Base-by-base conservation (phyloP, 805 yeast genomes). In the Maudiozyma barnettii region DNA sequence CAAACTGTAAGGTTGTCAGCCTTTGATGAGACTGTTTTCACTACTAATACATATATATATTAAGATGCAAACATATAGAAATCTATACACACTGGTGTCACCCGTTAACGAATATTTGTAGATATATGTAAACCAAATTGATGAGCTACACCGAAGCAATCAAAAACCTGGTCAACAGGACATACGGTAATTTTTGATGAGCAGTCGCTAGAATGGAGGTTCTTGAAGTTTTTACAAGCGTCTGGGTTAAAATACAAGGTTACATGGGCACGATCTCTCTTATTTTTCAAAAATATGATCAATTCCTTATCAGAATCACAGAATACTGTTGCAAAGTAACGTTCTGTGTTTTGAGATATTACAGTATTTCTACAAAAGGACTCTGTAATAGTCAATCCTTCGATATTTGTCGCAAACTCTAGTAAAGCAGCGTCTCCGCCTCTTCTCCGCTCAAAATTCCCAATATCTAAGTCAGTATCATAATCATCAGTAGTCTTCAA, bases 401-500 rank as follows among this genome's bases (percentile, higher is more conserved):
- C 41, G n/a, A 23, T 13, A n/a, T 39, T 23, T 18, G 41, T 21
- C 3, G 31, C 29, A n/a, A 39, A 9, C 5, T 39, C 14, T 26
- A 21, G 8, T 39, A 22, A 16, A 36, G 6, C 20, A 6, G 16
- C 39, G 8, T 36, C 39, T 13, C 7, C 19, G 20, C 19, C 13
- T 18, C 10, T 26, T 6, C 13, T 35, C 38, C 40, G 48, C 4
- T 46, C 46, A 14, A 21, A 66, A 12, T 63, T 66, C 7, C 66
- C 73, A 2, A 70, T 73, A 35, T 67, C 75, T 33, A 18, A 10
- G 23, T 37, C 40, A 12, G 40, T 18, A 39, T 70, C 72, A 38
- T 71, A 71, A 4, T 69, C 75, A 45, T 71, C 68, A 55, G 70
- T 54, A 2, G 57, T 42, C 1, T 49, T 51, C 3, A 56, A 52